Evolutionary conservation across 1,284 basidiomycete species (phyloP), one percentile per base, ranked within the genome.

Genomic region (Ceratobasidium sp.): DNA sequence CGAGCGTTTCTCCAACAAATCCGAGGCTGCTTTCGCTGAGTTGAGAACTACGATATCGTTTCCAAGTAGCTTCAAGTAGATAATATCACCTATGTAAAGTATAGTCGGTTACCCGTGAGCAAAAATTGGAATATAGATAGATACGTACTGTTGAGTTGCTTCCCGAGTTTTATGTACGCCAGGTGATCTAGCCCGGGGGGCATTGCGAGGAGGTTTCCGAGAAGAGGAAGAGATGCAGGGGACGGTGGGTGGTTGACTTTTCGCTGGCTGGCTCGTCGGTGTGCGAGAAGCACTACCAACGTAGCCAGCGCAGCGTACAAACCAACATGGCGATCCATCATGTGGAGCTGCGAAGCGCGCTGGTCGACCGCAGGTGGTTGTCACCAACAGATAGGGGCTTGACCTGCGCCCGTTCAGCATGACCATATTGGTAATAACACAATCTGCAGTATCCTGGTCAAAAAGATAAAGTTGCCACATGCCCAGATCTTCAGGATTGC

Each of bases 1-100:
- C n/a, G 64, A 67, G n/a, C 64, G 64, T 22, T 67, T 67, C 6
- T 67, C 64, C 3, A 67, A 42, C 29, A 67, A 20, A 20, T 67
- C 40, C 3, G 29, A 29, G 0, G 52, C 52, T 12, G 13, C 15
- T 38, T 67, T 27, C 8, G 52, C 29, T 17, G 50, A 34, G 31
- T 67, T 67, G 7, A 67, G 32, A 3, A 55, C 64, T 3, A 67
- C 40, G 20, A 67, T 53, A 8, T 38, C 47, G 2, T 25, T 43
- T 8, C 64, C 64, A 12, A 55, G 35, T 15, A 67, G 27, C n/a
- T 22, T 34, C 3, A 67, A 31, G 10, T 50, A 55, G 4, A 67
- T 34, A 7, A 67, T 40, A 31, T 67, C 50, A 29, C 64, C 64
- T 67, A 49, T 31, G 17, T 15, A 15, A 3, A 20, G 15, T 5